Evolutionary conservation across 164 flowering plant species (phyloP).

Genomic region (Aristolochia fimbriata): DNA sequence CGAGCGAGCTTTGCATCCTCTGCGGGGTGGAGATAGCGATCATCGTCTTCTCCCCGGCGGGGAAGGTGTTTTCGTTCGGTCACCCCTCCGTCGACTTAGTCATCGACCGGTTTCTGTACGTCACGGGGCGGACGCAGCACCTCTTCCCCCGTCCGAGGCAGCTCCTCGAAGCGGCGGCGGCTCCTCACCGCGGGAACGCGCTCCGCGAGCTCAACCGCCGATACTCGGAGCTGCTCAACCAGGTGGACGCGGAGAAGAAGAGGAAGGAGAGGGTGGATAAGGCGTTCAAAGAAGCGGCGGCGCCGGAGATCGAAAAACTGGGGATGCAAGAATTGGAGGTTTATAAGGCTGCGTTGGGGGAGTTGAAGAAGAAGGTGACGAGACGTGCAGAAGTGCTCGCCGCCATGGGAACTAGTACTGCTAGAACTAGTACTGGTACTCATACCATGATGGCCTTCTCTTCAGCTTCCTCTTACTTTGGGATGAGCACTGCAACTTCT

Average conservation of each 20-base stretch:
- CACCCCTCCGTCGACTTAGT: slow-evolving; percentile 1
- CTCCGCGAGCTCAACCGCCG: slow-evolving; percentile 1
- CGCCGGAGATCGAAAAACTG: background rate
- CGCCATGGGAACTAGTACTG: background rate
- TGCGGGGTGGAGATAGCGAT: slow-evolving; percentile 4
- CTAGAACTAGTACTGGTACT: too few relatives aligned
- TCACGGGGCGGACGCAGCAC: too few relatives aligned
- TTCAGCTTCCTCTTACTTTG: too few relatives aligned
- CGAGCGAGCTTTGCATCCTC: slow-evolving; percentile 5
- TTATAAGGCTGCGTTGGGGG: background rate
- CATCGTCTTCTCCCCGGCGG: slow-evolving; percentile 8
- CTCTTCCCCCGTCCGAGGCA: background rate
- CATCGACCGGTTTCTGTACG: background rate
- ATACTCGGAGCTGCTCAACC: background rate
- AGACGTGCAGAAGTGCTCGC: background rate
- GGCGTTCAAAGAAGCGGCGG: background rate
- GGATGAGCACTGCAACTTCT: too few relatives aligned
- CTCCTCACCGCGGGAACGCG: background rate
- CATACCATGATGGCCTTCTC: too few relatives aligned
- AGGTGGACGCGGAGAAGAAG: slow-evolving; percentile 4
- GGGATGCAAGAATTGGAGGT: background rate
- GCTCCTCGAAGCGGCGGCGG: too few relatives aligned
- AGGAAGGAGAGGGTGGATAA: background rate
- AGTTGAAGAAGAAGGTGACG: background rate
- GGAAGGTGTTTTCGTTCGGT: slow-evolving; percentile 5